Base-by-base conservation (phyloP, 179 eudicot genomes). In the Vitellaria paradoxa region DNA sequence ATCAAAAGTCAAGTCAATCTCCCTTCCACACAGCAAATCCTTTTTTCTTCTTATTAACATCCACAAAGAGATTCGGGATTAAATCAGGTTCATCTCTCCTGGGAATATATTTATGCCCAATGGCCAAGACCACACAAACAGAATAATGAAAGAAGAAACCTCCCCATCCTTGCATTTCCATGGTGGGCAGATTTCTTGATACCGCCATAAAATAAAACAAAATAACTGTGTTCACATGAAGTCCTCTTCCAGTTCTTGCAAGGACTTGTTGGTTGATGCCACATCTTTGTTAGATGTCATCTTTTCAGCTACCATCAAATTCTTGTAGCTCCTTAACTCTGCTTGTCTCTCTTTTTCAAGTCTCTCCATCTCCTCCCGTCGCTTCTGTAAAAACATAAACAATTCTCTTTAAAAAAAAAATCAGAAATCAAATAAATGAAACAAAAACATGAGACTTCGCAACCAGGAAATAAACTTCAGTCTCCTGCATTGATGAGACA, bases 211-310 rank as follows among this genome's bases (percentile, higher is more conserved):
- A 56, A 17, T 65, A 53, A 24, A 12, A 14, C 65, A 20, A 42
- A 53, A 50, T n/a, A 10, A 52, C 42, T 3, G 47, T 30, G 52
- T 14, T 83, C 78, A 94, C 98, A 94, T 94, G 88, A 95, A 95
- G 80, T 95, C 99, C 67, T 95, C 99, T 84, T 95, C 99, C 10
- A 95, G 80, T 87, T 95, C 99, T 84, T 95, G 99, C 74, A 95
- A 72, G 75, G 97, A 91, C 86, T 95, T 95, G 83, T 76, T 83
- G 46, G 88, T 72, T 45, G 99, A 87, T 69, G 99, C 99, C 26
- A 93, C 88, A 53, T 95, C 91, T 79, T 95, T 95, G 86, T 95
- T 95, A 18, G 99, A 95, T 18, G 99, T 95, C 99, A 95, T 95
- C 86, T 93, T 95, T 53, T 95, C 99, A 30, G 97, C 91, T n/a